Evolutionary conservation across 2,329 filamentous ascomycete species (phyloP).

Genomic region (Apiospora pterosperma): DNA sequence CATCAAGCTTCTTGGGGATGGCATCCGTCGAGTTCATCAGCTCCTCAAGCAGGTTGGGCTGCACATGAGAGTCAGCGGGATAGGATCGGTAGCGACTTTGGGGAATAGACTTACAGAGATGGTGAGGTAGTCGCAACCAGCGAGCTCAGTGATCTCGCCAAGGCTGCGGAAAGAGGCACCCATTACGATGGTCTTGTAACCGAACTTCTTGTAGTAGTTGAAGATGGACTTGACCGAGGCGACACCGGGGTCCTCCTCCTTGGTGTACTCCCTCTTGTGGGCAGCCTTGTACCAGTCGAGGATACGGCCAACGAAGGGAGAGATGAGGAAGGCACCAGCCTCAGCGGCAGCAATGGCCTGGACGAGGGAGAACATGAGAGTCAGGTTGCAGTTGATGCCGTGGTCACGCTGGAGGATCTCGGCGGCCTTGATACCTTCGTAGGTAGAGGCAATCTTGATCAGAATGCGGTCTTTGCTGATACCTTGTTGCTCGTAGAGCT

Average conservation of each 20-base stretch:
- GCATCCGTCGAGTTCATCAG: conserved; percentile 78
- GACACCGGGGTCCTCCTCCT: conserved; percentile 93
- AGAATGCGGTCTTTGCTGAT: conserved; percentile 91
- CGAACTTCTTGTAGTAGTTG: conserved; percentile 99
- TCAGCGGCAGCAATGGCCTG: conserved; percentile 97
- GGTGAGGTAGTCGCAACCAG: conserved; percentile 97
- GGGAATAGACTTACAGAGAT: conserved; percentile 67
- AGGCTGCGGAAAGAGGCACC: conserved; percentile 95
- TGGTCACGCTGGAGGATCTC: conserved; percentile 95
- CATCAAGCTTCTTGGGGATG: conserved; percentile 91
- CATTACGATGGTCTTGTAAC: conserved; percentile 99
- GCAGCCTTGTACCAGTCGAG: conserved; percentile 99
- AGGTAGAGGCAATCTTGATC: conserved; percentile 99
- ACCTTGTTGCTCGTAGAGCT: conserved; percentile 93
- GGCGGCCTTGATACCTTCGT: conserved; percentile 99
- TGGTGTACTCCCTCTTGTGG: conserved; percentile 88
- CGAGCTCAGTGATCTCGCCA: conserved; percentile 97
- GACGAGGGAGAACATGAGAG: conserved; percentile 93
- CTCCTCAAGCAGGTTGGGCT: conserved; percentile 92
- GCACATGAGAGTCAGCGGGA: background rate
- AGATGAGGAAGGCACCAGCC: conserved; percentile 95
- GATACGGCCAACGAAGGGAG: conserved; percentile 97
- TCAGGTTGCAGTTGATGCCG: conserved; percentile 97
- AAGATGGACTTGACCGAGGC: conserved; percentile 90
- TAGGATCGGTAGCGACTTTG: conserved; percentile 7